A percentile compares a stretch with the other conserved stretches of the same genome.
phyloP scores from a whole-genome alignment of 768 basidiomycete genomes.

The Tylopilus vinaceipallidus region DNA sequence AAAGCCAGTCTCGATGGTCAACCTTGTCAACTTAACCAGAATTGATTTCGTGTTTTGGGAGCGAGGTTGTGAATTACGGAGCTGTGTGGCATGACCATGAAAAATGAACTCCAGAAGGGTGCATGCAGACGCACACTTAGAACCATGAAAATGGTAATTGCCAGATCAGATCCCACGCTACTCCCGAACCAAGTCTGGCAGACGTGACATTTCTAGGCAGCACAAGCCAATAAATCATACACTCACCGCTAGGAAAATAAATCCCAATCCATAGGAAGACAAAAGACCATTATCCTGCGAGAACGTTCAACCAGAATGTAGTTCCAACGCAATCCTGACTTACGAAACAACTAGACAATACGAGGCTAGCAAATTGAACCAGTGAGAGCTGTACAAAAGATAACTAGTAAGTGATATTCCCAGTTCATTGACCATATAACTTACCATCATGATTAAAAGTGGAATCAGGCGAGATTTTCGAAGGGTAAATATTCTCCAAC shows the following conservation, averaged over 20 bases:
- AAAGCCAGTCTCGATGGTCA: conserved; percentile 15
- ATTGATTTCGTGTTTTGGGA: not conserved
- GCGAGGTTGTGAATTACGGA: not conserved
- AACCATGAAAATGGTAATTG: conserved; percentile 22
- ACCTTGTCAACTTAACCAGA: conserved; percentile 4
- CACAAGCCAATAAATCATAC: too few relatives aligned
- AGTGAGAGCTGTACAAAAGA: conserved; percentile 16
- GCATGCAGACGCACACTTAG: not conserved
- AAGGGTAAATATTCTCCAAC: conserved; percentile 21
- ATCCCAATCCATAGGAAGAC: too few relatives aligned
- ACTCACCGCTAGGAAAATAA: conserved; percentile 17
- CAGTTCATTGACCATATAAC: not conserved
- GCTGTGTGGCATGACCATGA: conserved; percentile 3
- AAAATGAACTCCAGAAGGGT: not conserved
- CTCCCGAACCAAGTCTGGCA: conserved; percentile 23
- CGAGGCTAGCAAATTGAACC: conserved; percentile 21
- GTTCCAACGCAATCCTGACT: not conserved
- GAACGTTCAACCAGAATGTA: not conserved
- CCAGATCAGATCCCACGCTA: conserved; percentile 15
- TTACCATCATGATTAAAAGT: conserved; percentile 18
- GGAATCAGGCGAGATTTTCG: not conserved
- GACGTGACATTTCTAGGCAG: not conserved
- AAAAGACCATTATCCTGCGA: not conserved
- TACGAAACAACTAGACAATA: not conserved
- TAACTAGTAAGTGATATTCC: not conserved